Base-by-base conservation (phyloP, 768 basidiomycete genomes). In the Lyophyllum atratum region DNA sequence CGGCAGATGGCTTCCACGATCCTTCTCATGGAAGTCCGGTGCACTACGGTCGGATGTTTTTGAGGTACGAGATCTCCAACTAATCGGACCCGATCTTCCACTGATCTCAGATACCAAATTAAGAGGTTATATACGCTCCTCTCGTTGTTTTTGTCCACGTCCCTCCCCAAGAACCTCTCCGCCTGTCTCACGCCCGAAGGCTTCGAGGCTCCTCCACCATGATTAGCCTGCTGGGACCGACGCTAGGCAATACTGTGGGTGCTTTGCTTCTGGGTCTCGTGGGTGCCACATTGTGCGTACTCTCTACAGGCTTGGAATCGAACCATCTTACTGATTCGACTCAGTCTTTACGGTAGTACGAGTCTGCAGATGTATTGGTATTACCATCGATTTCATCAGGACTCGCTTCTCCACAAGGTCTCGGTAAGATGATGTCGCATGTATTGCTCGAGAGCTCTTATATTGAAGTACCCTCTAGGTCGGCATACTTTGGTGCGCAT, bases 221-320 rank as follows among this genome's bases (percentile, higher is more conserved):
- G 55, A 44, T 53, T 28, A 70, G 70, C 43, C 65, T 75, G 46
- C 59, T 67, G 26, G 59, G 58, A 21, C 63, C 67, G 46, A 74
- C 74, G 14, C 54, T 78, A 34, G 66, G 76, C 56, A 78, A 77
- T 50, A 78, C 76, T 8, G 56, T 78, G 28, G 77, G 77, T 42
- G 75, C 75, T 4, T 61, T 69, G 14, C 64, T 74, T 39, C 56
- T 77, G 51, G 77, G 76, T 15, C 59, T 72, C 5, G 64, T 74
- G 21, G 69, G 65, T 28, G 69, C 74, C 24, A 64, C 70, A 11
- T 66, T 76, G 75, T 77, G 55, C 56, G 74, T 66, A 12, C 40
- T 11, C 37, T 15, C 26, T 42, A 21, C 43, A 21, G 5, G 42
- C 39, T 21, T 17, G 14, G 15, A 24, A 12, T 17, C n/a, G 6